phyloP scores from a whole-genome alignment of 306 rosid species.

The Trifolium subterraneum region DNA sequence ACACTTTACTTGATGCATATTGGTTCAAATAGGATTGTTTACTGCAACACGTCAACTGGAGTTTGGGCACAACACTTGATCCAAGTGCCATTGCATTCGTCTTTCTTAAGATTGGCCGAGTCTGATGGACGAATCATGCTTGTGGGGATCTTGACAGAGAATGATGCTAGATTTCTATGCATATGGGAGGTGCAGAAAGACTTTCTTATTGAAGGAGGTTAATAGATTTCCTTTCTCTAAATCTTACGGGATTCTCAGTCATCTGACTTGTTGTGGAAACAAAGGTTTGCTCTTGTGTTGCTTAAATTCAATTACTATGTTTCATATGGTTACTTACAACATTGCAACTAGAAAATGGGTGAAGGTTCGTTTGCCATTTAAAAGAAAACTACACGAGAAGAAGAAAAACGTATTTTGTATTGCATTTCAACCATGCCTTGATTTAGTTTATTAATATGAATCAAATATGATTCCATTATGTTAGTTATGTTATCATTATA shows the following conservation, averaged over 20 bases:
- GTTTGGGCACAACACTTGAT: conserved; percentile 73
- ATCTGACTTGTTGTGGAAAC: conserved; percentile 86
- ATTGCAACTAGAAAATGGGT: conserved; percentile 70
- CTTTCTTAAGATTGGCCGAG: conserved; percentile 67
- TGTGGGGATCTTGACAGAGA: conserved; percentile 74
- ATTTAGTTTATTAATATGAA: too few species aligned
- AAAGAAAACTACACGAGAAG: conserved; percentile 59
- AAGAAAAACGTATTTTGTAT: conserved; percentile 58
- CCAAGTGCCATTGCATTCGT: conserved; percentile 65
- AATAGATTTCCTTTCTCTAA: conserved; percentile 99
- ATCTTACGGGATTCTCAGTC: conserved; percentile 67
- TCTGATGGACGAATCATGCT: conserved; percentile 73
- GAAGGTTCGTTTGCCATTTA: conserved; percentile 70
- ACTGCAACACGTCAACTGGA: conserved; percentile 64
- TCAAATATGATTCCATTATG: too few species aligned
- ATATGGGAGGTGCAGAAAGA: conserved; percentile 92
- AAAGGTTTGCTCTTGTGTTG: conserved; percentile 82
- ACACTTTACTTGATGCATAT: conserved; percentile 70
- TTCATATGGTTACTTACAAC: conserved; percentile 67
- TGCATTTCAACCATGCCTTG: conserved; percentile 82
- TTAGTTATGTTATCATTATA: too few species aligned
- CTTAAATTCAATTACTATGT: conserved; percentile 62
- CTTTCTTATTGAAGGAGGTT: conserved; percentile 94
- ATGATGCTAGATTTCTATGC: conserved; percentile 82
- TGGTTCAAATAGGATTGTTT: conserved; percentile 70